These are phyloP conservation scores for Chrysoporthe deuterocubensis DNA, from an alignment of 2,329 filamentous ascomycete genomes.

Conservation along the genomic window DNA sequence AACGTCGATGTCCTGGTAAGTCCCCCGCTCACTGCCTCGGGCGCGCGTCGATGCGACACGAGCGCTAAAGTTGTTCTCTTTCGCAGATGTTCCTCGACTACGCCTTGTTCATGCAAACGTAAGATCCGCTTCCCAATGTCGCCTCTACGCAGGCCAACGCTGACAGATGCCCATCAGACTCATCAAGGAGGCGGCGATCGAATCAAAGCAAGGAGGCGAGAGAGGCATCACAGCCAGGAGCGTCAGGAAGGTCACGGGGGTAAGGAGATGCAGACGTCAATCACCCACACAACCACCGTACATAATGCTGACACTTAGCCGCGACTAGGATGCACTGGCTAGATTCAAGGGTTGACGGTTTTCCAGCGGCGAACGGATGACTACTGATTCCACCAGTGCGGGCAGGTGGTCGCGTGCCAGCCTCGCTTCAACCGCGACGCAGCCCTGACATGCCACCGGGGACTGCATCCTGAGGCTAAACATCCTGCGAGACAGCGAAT, in stretches of 20 bases:
- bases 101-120: conserved; percentile 76
- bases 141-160: background rate
- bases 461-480: background rate
- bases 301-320: background rate
- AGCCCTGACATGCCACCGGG: background rate
- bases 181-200: conserved; percentile 78
- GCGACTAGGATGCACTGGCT: conserved; percentile 61
- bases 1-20: conserved; percentile 83
- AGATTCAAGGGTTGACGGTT: conserved; percentile 69
- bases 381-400: background rate
- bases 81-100: conserved; percentile 82
- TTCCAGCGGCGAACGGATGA: conserved; percentile 14
- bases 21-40: conserved; percentile 12
- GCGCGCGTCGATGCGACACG: conserved; percentile 32
- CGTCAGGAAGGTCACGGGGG: conserved; percentile 77
- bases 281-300: background rate
- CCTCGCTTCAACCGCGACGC: background rate
- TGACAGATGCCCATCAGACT: conserved; percentile 54
- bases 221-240: conserved; percentile 74
- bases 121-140: conserved; percentile 30
- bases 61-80: conserved; percentile 33
- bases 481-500: background rate
- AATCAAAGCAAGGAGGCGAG: conserved; percentile 75
- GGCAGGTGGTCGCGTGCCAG: conserved; percentile 15
- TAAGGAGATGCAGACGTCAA: conserved; percentile 44